Evolutionary conservation across 345 rosid genomes (phyloP).

Genomic region (Gossypium longicalyx): DNA sequence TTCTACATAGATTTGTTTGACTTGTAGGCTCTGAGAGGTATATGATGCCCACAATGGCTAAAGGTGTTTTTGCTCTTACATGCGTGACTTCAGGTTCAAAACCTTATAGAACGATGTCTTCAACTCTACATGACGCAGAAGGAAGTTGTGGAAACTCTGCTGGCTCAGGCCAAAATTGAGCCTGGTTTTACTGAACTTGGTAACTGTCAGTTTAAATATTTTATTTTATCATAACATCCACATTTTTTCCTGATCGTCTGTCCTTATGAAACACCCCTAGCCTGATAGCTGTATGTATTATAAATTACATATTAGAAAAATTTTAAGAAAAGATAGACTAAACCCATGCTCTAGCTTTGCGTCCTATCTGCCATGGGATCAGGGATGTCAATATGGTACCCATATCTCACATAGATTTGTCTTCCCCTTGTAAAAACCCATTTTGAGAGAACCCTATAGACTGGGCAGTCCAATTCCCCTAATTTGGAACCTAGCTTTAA

Average conservation of each 20-base stretch:
- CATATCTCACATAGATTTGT: not conserved
- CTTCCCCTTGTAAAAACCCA: not conserved
- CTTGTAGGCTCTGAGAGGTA: not conserved
- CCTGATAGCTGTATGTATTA: not conserved
- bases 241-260: not conserved
- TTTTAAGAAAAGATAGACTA: not conserved
- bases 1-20: not conserved
- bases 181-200: slow-evolving; percentile 97
- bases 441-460: not conserved
- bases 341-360: not conserved
- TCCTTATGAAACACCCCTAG: not conserved
- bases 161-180: slow-evolving; percentile 84
- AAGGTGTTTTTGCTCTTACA: not conserved
- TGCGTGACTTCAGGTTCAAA: slow-evolving; percentile 67
- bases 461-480: not conserved
- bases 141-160: slow-evolving; percentile 88
- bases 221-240: not conserved
- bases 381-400: not conserved
- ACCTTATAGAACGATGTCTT: slow-evolving; percentile 89
- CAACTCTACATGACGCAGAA: slow-evolving; percentile 93
- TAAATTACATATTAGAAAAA: not conserved
- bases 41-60: not conserved
- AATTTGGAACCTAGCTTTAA: not conserved
- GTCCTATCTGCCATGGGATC: not conserved
- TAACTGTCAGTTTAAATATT: slow-evolving; percentile 26